Conservation (phyloP, 495 filamentous ascomycete species). For the Lasiosphaeria miniovina region DNA sequence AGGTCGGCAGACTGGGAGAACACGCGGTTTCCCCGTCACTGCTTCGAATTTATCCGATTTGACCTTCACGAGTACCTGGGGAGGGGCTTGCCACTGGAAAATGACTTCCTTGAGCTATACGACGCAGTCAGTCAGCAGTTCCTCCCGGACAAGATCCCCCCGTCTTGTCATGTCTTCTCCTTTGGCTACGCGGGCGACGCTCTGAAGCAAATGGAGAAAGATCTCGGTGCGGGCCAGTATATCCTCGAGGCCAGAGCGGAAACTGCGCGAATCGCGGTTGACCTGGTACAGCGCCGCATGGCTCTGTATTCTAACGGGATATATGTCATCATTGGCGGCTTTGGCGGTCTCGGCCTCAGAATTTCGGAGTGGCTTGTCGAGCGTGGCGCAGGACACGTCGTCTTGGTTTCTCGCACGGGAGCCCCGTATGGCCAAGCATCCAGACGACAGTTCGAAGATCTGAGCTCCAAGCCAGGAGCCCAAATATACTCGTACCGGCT, state of each 20-base stretch:
- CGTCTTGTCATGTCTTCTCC: slow-evolving; percentile 20
- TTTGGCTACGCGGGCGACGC: slow-evolving; percentile 47
- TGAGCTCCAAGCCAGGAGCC: not conserved
- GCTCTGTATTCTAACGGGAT: slow-evolving; percentile 13
- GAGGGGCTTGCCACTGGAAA: slow-evolving; percentile 2
- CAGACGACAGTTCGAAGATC: not conserved
- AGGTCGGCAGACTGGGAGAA: slow-evolving; percentile 4
- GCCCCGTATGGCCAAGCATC: not conserved
- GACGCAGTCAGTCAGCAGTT: not conserved
- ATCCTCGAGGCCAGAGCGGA: slow-evolving; percentile 40
- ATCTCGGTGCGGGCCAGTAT: slow-evolving; percentile 51
- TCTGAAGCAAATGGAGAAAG: slow-evolving; percentile 48
- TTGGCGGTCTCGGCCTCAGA: slow-evolving; percentile 55
- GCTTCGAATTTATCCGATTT: slow-evolving; percentile 13
- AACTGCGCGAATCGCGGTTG: not conserved
- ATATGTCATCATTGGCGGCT: slow-evolving; percentile 55
- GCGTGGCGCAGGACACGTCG: slow-evolving; percentile 50
- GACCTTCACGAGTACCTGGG: slow-evolving; percentile 8
- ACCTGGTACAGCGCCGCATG: not conserved
- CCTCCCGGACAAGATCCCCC: not conserved
- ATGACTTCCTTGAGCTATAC: slow-evolving; percentile 1
- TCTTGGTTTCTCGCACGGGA: slow-evolving; percentile 53
- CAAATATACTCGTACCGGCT: slow-evolving; percentile 8
- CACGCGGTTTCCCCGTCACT: slow-evolving; percentile 3
- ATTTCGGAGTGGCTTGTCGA: slow-evolving; percentile 50